Conservation (phyloP, 2,329 filamentous ascomycete genomes). For the Ceratocystis variospora region DNA sequence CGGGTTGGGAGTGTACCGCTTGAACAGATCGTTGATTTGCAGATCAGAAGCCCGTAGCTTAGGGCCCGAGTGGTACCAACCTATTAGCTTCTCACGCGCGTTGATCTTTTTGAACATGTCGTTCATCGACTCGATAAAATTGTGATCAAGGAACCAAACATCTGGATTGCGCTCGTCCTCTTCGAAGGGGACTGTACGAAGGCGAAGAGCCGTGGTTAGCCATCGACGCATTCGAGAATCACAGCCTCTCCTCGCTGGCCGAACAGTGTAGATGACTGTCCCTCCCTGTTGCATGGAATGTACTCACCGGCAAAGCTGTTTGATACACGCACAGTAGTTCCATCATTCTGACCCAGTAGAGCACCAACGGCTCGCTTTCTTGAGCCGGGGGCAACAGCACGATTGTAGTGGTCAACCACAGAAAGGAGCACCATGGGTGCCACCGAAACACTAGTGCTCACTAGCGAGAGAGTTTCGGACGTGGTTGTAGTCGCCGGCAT, state of each 20-base stretch:
- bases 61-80: conserved; percentile 97
- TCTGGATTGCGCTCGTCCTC: conserved; percentile 98
- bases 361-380: conserved; percentile 84
- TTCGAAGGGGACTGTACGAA: conserved; percentile 72
- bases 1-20: conserved; percentile 94
- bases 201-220: conserved; percentile 11
- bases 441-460: conserved; percentile 89
- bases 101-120: conserved; percentile 99
- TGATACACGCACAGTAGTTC: conserved; percentile 89
- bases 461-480: conserved; percentile 87
- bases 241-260: background rate
- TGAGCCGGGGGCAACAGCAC: conserved; percentile 75
- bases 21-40: conserved; percentile 99
- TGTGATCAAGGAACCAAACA: conserved; percentile 98
- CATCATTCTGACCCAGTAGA: conserved; percentile 86
- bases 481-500: conserved; percentile 78
- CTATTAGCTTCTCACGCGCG: conserved; percentile 94
- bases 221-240: background rate
- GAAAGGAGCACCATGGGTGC: conserved; percentile 95
- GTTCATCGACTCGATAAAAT: conserved; percentile 98
- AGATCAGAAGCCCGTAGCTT: conserved; percentile 94
- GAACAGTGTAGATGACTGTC: background rate
- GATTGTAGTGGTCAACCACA: conserved; percentile 95
- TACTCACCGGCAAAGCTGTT: conserved; percentile 88
- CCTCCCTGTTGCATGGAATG: background rate